A percentile compares a stretch with the other conserved stretches of the same genome.
Evolutionary conservation across 2,329 filamentous ascomycete species (phyloP).

Genomic region (Penicillium hordei): DNA sequence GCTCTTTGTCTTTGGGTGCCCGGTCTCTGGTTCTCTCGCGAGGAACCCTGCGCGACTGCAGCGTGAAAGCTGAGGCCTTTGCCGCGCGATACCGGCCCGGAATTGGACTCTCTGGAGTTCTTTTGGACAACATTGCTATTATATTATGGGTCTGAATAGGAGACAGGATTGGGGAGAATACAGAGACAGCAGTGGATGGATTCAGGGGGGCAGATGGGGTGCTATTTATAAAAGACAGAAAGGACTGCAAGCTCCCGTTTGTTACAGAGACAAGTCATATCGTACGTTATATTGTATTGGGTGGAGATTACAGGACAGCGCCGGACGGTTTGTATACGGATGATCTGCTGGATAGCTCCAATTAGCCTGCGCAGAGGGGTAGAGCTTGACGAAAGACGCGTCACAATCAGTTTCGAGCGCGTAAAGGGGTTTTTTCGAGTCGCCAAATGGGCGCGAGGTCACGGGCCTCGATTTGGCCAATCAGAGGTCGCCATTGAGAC

Average conservation of each 20-base stretch:
- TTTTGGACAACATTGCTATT: conserved; percentile 8
- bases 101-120: conserved; percentile 17
- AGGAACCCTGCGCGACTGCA: conserved; percentile 30
- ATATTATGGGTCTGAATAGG: background rate
- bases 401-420: conserved; percentile 31
- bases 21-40: conserved; percentile 27
- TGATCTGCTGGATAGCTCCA: conserved; percentile 3
- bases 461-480: conserved; percentile 31
- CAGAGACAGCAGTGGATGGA: conserved; percentile 1
- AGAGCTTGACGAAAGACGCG: conserved; percentile 11
- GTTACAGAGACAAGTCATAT: conserved; percentile 2
- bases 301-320: background rate
- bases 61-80: conserved; percentile 34
- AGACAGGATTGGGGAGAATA: background rate
- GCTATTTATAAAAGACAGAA: conserved; percentile 5
- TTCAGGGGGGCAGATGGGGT: background rate
- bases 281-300: background rate
- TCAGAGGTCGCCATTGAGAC: conserved; percentile 14
- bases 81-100: conserved; percentile 42
- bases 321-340: conserved; percentile 1
- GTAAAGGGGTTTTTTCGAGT: conserved; percentile 34
- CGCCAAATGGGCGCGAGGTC: conserved; percentile 42
- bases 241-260: background rate
- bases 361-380: background rate
- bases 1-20: background rate